phyloP scores from a whole-genome alignment of 202 grass and related monocot genomes.

The Zoysia matrella region DNA sequence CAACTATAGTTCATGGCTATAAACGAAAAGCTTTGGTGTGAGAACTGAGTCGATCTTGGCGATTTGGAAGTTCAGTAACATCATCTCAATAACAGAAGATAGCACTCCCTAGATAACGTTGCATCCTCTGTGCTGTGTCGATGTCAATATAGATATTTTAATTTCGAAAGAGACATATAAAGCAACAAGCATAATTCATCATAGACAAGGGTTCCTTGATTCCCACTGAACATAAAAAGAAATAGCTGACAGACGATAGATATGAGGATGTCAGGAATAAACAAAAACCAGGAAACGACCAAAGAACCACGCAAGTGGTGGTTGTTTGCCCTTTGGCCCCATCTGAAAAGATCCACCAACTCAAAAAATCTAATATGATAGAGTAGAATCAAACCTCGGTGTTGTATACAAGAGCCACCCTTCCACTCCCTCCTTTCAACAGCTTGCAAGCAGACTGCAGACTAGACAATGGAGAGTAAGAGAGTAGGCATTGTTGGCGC shows the following conservation, averaged over 20 bases:
- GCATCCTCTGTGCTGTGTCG: neutral
- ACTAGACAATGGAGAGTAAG: constrained; percentile 47
- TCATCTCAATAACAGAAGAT: neutral
- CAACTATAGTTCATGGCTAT: neutral
- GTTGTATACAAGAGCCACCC: constrained; percentile 22
- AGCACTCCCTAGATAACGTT: neutral
- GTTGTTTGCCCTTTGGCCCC: constrained; percentile 33
- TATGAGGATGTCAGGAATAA: constrained; percentile 21
- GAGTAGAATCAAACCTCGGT: neutral
- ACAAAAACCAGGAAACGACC: constrained; percentile 7
- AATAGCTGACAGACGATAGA: neutral
- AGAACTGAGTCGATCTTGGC: neutral
- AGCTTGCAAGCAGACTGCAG: constrained; percentile 14
- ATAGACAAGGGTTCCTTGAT: neutral
- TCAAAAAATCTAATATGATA: constrained; percentile 39
- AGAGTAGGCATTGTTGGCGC: constrained; percentile 75
- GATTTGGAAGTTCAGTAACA: neutral
- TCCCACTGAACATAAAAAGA: constrained; percentile 24
- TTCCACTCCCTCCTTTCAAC: constrained; percentile 16
- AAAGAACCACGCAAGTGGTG: constrained; percentile 45
- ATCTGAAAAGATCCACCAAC: constrained; percentile 49
- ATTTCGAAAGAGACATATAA: neutral
- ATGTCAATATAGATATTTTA: neutral
- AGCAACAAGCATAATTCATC: neutral
- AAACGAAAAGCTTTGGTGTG: neutral